A percentile compares a stretch with the other conserved stretches of the same genome.
phyloP scores from a whole-genome alignment of 306 rosid genomes.

The Begonia fuchsioides region DNA sequence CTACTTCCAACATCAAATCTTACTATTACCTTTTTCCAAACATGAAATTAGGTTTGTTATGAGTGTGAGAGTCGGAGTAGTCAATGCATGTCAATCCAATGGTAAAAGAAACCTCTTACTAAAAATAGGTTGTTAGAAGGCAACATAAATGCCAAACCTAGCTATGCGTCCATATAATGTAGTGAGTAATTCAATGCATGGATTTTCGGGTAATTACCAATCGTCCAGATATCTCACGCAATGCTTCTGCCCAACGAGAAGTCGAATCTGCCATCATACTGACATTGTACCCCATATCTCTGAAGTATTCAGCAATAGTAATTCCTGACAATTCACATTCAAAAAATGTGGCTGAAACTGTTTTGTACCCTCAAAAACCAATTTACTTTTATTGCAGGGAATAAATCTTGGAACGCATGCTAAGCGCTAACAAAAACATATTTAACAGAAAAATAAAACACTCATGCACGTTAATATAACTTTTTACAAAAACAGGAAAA shows the following conservation, averaged over 20 bases:
- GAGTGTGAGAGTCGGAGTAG: too few species aligned
- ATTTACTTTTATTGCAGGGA: background rate
- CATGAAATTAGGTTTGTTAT: too few species aligned
- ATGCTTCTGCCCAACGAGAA: constrained; percentile 99
- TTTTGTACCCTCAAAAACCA: background rate
- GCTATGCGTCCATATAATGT: too few species aligned
- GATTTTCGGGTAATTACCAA: constrained; percentile 33
- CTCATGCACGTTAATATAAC: background rate
- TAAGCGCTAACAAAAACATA: background rate
- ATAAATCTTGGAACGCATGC: constrained; percentile 1
- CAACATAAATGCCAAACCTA: too few species aligned
- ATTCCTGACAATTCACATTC: constrained; percentile 51
- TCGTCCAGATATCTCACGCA: constrained; percentile 99
- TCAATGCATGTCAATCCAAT: too few species aligned
- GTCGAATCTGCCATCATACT: constrained; percentile 99
- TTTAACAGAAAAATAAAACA: background rate
- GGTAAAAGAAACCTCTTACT: too few species aligned
- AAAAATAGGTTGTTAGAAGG: too few species aligned
- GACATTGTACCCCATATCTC: constrained; percentile 99
- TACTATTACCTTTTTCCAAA: too few species aligned
- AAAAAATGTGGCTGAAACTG: constrained; percentile 3
- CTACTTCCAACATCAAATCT: too few species aligned
- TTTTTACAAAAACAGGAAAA: background rate
- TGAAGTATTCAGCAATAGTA: constrained; percentile 93
- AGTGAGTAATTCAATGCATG: too few species aligned